phyloP scores from a whole-genome alignment of 164 flowering plant species.

The Houttuynia cordata region DNA sequence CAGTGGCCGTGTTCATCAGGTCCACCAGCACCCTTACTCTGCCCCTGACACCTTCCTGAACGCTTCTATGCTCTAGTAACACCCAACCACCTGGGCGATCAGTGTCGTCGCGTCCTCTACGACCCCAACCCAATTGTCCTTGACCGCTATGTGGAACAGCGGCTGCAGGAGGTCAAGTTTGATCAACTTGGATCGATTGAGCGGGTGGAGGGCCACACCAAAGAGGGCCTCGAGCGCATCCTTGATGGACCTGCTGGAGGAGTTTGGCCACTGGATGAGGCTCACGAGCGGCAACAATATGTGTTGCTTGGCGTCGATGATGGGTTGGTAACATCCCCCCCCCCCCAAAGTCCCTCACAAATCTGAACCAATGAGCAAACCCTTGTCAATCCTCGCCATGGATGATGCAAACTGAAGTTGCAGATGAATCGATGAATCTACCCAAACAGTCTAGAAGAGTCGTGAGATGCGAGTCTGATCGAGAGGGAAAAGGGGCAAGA shows the following conservation, averaged over 20 bases:
- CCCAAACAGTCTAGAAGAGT: too few relatives aligned
- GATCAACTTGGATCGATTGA: slow-evolving; percentile 46
- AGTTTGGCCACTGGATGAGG: slow-evolving; percentile 22
- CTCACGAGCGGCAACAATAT: slow-evolving; percentile 53
- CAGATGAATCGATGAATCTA: too few relatives aligned
- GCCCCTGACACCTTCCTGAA: slow-evolving; percentile 52
- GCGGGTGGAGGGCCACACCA: slow-evolving; percentile 45
- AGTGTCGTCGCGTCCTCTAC: slow-evolving; percentile 89
- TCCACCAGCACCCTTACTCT: slow-evolving; percentile 60
- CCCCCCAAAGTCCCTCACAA: too few relatives aligned
- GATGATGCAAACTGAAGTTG: too few relatives aligned
- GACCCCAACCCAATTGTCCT: slow-evolving; percentile 49
- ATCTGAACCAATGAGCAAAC: too few relatives aligned
- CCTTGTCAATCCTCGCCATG: too few relatives aligned
- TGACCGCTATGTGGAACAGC: slow-evolving; percentile 41
- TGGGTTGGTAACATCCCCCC: slow-evolving; percentile 62
- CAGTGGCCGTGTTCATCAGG: slow-evolving; percentile 49
- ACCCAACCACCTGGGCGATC: slow-evolving; percentile 82
- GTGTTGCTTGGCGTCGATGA: slow-evolving; percentile 72
- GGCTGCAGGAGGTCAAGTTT: slow-evolving; percentile 52
- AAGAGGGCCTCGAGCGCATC: slow-evolving; percentile 78
- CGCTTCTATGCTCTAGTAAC: slow-evolving; percentile 56
- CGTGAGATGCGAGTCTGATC: too few relatives aligned
- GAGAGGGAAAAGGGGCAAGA: too few relatives aligned
- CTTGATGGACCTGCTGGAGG: slow-evolving; percentile 50